Conservation (phyloP, 305 asterid species). For the Solanum hybrid region DNA sequence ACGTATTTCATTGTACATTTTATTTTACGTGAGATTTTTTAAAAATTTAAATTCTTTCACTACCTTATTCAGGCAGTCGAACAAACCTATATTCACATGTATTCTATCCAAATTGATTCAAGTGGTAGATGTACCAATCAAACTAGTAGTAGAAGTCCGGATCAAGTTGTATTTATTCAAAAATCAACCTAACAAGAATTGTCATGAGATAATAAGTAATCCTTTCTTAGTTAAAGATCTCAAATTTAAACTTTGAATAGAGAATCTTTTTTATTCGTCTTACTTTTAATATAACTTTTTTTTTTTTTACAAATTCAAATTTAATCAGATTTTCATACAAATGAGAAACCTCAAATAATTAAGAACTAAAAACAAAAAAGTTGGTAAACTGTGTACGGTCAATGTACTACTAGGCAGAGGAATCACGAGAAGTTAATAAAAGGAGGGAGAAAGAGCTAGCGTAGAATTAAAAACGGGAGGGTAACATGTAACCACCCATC, state of each 20-base stretch:
- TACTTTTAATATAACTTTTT: neutral
- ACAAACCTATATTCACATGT: neutral
- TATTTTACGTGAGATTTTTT: neutral
- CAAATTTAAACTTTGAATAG: rapidly evolving
- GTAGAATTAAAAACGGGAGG: conserved; percentile 21
- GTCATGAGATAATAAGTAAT: rapidly evolving
- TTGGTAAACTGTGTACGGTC: neutral
- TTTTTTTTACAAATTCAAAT: neutral
- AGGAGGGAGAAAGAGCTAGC: neutral
- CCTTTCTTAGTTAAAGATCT: neutral
- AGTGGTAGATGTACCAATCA: neutral
- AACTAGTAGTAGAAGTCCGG: neutral
- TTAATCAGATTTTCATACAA: rapidly evolving
- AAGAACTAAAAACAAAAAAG: too few species aligned
- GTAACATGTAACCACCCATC: conserved; percentile 23
- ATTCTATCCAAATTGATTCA: neutral
- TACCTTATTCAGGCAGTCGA: neutral
- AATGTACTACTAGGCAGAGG: neutral
- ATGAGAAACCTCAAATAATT: neutral
- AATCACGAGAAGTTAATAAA: conserved; percentile 8
- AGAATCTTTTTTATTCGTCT: neutral
- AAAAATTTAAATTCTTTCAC: neutral
- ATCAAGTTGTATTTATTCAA: neutral
- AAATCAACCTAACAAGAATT: neutral
- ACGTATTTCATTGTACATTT: neutral